These are phyloP conservation scores for Saccharomyces hybrid DNA, from an alignment of 1,139 yeast species.

Conservation along the genomic window DNA sequence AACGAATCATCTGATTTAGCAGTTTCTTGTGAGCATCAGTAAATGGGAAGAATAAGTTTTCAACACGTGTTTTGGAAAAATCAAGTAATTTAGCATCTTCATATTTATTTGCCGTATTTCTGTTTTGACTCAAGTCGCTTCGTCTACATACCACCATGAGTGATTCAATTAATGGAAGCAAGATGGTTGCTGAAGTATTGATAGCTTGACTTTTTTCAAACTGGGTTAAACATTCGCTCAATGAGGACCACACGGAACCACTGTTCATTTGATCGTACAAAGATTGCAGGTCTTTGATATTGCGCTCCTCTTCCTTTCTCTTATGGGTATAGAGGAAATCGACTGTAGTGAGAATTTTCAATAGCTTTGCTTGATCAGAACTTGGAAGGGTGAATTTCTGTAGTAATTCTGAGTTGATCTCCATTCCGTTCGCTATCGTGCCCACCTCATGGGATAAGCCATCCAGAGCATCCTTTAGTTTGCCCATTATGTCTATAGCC, in stretches of 20 bases:
- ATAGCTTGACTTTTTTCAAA: constrained; percentile 36
- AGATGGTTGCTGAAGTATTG: constrained; percentile 68
- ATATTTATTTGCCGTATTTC: constrained; percentile 33
- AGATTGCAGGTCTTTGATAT: constrained; percentile 38
- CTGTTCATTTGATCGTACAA: constrained; percentile 62
- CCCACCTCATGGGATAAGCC: constrained; percentile 43
- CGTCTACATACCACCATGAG: constrained; percentile 94
- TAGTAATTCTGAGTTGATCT: constrained; percentile 47
- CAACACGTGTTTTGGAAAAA: constrained; percentile 69
- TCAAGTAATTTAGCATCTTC: constrained; percentile 58
- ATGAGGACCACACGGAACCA: constrained; percentile 79
- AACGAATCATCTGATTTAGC: constrained; percentile 84
- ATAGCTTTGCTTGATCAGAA: constrained; percentile 80
- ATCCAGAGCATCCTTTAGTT: constrained; percentile 51
- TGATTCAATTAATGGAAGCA: constrained; percentile 83
- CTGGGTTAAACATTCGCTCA: constrained; percentile 65
- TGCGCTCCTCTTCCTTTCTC: constrained; percentile 26
- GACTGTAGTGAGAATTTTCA: constrained; percentile 79
- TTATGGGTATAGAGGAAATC: constrained; percentile 58
- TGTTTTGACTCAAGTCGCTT: constrained; percentile 54
- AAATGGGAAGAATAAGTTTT: constrained; percentile 72
- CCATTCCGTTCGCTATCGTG: constrained; percentile 36
- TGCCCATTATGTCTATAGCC: constrained; percentile 56
- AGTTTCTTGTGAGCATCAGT: constrained; percentile 88
- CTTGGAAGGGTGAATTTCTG: constrained; percentile 70